Base-by-base conservation (phyloP, 805 yeast genomes). In the Yarrowia yakushimensis region DNA sequence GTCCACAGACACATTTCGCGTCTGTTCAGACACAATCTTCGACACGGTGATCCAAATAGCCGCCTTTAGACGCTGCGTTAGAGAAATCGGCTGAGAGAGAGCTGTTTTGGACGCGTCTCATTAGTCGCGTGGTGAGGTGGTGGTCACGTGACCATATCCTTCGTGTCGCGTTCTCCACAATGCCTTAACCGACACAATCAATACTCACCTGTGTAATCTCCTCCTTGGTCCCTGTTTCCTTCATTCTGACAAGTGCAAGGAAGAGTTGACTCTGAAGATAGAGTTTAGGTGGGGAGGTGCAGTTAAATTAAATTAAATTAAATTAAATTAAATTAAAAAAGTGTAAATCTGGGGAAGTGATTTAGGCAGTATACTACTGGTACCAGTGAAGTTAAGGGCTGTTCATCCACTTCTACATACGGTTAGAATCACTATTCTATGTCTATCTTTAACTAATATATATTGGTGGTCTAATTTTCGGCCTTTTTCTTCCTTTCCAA, bases 1-100 rank as follows among this genome's bases (percentile, higher is more conserved):
- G 11, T 75, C 70, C 12, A 69, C 70, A 9, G 66, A 63, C 13
- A 63, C 64, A 18, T 36, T 45, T 9, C 55, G 43, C 42, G 72
- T 65, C 37, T 72, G 72, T 42, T 72, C 73, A 2, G 69, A 68
- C 3, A 70, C 72, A 10, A 72, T 71, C 33, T 66, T 63, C 22
- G 66, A 67, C 10, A 72, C 75, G 13, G 70, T 66, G 39, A 65
- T 64, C 74, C 74, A 73, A 1, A 73, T 64, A 8, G 74, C 67
- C 0, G 74, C 63, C 62, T 68, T 69, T 37, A 67, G 48, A 5
- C 46, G 48, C 61, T 55, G 28, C 1, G 39, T 55, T 55, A 55
- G 61, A 10, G 10, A n/a, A 12, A 23, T n/a, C 4, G 7, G 12
- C 13, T 15, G 15, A 10, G 33, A 30, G 33, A 12, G 41, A 36